Base-by-base conservation (phyloP, 2,329 filamentous ascomycete genomes). In the Pseudopyricularia cyperi region DNA sequence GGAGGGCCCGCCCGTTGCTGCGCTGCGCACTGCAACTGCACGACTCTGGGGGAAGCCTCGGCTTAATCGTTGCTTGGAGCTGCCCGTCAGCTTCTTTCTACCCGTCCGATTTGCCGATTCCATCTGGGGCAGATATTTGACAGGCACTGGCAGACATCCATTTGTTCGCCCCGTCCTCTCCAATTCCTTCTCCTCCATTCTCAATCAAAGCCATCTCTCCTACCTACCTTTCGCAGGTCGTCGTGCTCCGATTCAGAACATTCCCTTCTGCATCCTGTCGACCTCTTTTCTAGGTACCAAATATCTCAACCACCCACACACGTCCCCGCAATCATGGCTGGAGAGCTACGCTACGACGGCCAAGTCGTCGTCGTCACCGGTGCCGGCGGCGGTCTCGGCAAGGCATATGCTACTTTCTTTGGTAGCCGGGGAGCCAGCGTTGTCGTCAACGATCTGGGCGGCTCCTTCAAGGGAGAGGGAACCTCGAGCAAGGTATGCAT, bases 371-470 rank as follows among this genome's bases (percentile, higher is more conserved):
- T 95, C 59, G 83, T 95, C 59, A 95, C 88, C 48, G 89, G 88
- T 62, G 87, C 87, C 56, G 88, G 88, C 57, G 87, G 85, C 67
- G 88, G 88, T 57, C 70, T 93, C 53, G 87, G 87, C 58, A 87
- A 83, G 70, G 83, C 83, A 65, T 94, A 94, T 71, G 85, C 86
- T 60, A 73, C 84, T 55, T 97, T 95, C 76, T 97, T 95, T 66
- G 93, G 80, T 54, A 89, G 87, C 53, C 82, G 91, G 65, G 93
- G 93, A 63, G 93, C 66, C 57, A 66, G 64, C 60, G 66, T 68
- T 26, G 91, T 98, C 48, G 93, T 98, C 62, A 98, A 98, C 69
- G 93, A 98, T 66, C 79, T 97, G 50, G 93, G 93, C 56, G 88
- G 81, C 50, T 93, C 89, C 47, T 90, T 93, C 76, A 91, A 93